These are phyloP conservation scores for Diaporthe destruens DNA, from an alignment of 2,329 filamentous ascomycete genomes.

Conservation along the genomic window DNA sequence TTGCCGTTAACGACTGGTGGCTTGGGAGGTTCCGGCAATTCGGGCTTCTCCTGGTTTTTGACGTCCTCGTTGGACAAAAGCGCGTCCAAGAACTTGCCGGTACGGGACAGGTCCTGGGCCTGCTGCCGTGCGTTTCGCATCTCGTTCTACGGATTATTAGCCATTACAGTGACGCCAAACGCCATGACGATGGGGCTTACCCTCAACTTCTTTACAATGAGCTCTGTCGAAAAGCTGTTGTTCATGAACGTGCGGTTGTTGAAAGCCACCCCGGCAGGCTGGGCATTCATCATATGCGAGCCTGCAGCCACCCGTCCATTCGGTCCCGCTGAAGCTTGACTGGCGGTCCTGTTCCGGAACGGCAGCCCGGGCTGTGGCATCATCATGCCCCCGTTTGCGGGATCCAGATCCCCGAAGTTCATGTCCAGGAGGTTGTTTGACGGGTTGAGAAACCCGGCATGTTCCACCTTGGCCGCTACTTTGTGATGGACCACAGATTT, in stretches of 20 bases:
- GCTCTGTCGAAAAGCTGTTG: constrained; percentile 77
- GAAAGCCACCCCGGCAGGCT: constrained; percentile 67
- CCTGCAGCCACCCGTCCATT: constrained; percentile 71
- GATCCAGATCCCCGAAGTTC: constrained; percentile 92
- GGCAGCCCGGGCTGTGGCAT: constrained; percentile 76
- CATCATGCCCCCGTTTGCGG: constrained; percentile 79
- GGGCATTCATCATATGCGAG: constrained; percentile 61
- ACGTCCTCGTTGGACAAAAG: constrained; percentile 79
- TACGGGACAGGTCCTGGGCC: constrained; percentile 84
- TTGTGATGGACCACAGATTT: constrained; percentile 99
- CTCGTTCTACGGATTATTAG: constrained; percentile 72
- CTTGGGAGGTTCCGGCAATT: constrained; percentile 62
- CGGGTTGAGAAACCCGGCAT: constrained; percentile 85
- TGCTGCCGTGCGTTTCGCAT: constrained; percentile 92
- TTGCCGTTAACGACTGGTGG: constrained; percentile 64
- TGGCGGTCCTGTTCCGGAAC: constrained; percentile 77
- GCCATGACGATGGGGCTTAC: constrained; percentile 62
- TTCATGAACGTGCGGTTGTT: constrained; percentile 42
- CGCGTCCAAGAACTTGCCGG: constrained; percentile 83
- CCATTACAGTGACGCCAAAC: constrained; percentile 45
- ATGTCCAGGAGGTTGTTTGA: constrained; percentile 85
- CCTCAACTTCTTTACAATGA: constrained; percentile 89
- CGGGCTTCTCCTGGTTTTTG: constrained; percentile 68
- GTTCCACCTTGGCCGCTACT: constrained; percentile 95
- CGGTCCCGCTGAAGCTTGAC: constrained; percentile 72